Percentiles rank a stretch among this genome's conserved stretches.
These are phyloP conservation scores for Kwoniella mangroviensis DNA, from an alignment of 768 basidiomycete species.

Conservation along the genomic window DNA sequence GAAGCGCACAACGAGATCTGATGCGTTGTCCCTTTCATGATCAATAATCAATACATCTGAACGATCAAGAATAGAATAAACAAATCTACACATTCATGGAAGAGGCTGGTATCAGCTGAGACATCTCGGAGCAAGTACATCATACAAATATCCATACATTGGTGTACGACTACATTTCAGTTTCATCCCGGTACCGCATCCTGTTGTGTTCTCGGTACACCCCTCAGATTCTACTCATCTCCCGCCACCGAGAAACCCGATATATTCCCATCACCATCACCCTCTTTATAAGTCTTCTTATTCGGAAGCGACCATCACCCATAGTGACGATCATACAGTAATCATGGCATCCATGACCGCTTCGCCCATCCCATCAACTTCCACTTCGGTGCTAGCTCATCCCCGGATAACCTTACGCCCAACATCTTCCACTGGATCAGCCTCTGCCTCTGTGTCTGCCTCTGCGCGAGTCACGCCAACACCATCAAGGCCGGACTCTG, in stretches of 20 bases:
- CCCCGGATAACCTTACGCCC: conserved; percentile 12
- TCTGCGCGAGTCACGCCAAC: conserved; percentile 3
- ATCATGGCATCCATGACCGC: conserved; percentile 4
- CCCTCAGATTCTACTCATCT: neutral
- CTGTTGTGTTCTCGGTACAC: neutral
- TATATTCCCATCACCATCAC: neutral
- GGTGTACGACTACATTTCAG: neutral
- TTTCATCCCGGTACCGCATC: neutral
- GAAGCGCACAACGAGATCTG: neutral
- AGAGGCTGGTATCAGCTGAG: neutral
- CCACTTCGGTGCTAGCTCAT: neutral
- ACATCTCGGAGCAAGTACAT: neutral
- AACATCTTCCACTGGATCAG: conserved; percentile 5
- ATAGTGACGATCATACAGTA: no score
- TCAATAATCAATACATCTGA: neutral
- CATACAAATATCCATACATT: neutral
- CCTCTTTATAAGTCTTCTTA: neutral
- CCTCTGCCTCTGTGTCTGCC: neutral
- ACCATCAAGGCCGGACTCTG: neutral
- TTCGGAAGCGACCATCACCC: neutral
- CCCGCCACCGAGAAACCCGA: neutral
- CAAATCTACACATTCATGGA: neutral
- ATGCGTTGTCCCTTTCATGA: neutral
- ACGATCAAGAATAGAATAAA: no score
- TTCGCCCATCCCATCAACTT: conserved; percentile 10